Evolutionary conservation across 495 filamentous ascomycete species (phyloP).

Genomic region (Lasiosphaeria hispida): DNA sequence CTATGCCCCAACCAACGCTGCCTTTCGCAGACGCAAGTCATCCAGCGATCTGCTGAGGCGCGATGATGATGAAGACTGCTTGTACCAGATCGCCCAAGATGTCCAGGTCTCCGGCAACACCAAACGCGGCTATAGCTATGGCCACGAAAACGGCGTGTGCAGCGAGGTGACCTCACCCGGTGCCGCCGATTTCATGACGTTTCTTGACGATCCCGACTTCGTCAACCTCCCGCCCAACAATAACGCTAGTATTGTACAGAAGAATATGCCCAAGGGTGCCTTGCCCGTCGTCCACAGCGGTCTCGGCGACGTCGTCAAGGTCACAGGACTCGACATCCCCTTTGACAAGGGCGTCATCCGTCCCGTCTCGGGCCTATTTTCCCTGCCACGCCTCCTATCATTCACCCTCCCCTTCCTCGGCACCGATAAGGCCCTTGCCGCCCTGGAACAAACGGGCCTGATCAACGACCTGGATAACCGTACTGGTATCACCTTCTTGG

Average conservation of each 20-base stretch:
- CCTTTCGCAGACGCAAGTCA: not conserved
- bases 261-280: slow-evolving; percentile 12
- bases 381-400: slow-evolving; percentile 6
- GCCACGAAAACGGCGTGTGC: not conserved
- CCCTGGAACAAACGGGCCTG: slow-evolving; percentile 2
- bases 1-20: slow-evolving; percentile 12
- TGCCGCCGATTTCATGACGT: slow-evolving; percentile 5
- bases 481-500: slow-evolving; percentile 10
- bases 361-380: slow-evolving; percentile 10
- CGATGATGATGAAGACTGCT: not conserved
- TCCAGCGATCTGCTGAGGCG: not conserved
- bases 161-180: not conserved
- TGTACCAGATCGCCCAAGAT: not conserved
- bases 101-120: not conserved
- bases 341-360: slow-evolving; percentile 13
- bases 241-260: slow-evolving; percentile 14
- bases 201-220: slow-evolving; percentile 8
- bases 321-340: slow-evolving; percentile 10
- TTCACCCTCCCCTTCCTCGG: slow-evolving; percentile 10
- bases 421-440: slow-evolving; percentile 30
- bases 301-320: slow-evolving; percentile 10
- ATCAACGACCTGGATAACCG: slow-evolving; percentile 7
- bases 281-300: slow-evolving; percentile 9
- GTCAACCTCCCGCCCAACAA: slow-evolving; percentile 10
- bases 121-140: too few relatives aligned